phyloP scores from a whole-genome alignment of 495 filamentous ascomycete species.

The Xylaria nigripes region DNA sequence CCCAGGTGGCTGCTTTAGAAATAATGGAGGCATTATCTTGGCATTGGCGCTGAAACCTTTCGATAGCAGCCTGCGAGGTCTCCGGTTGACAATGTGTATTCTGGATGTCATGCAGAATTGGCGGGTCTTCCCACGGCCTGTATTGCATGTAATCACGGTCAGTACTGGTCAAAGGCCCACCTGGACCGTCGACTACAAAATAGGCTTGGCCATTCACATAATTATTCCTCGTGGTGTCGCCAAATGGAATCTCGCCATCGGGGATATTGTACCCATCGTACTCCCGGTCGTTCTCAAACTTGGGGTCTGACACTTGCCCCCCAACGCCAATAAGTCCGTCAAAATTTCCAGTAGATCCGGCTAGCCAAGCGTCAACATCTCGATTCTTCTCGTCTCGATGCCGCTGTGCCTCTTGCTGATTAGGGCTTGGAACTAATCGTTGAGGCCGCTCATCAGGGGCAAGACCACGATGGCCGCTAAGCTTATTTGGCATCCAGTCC shows the following conservation, averaged over 20 bases:
- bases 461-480: slow-evolving; percentile 35
- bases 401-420: slow-evolving; percentile 30
- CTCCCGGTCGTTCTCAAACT: slow-evolving; percentile 8
- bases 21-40: slow-evolving; percentile 44
- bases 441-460: slow-evolving; percentile 33
- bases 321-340: slow-evolving; percentile 1
- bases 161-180: slow-evolving; percentile 32
- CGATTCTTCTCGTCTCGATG: slow-evolving; percentile 32
- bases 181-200: slow-evolving; percentile 27
- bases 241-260: slow-evolving; percentile 29
- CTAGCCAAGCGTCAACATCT: slow-evolving; percentile 36
- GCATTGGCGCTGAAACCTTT: slow-evolving; percentile 35
- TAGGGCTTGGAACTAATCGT: slow-evolving; percentile 32
- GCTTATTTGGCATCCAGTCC: slow-evolving; percentile 29
- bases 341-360: slow-evolving; percentile 14
- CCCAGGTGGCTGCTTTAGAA: slow-evolving; percentile 67
- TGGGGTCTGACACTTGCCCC: slow-evolving; percentile 6
- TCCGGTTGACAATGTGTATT: slow-evolving; percentile 34
- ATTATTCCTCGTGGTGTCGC: slow-evolving; percentile 32
- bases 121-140: slow-evolving; percentile 41
- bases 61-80: slow-evolving; percentile 47
- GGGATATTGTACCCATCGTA: slow-evolving; percentile 31
- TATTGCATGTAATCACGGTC: slow-evolving; percentile 40
- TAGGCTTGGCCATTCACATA: slow-evolving; percentile 41
- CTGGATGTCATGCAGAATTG: slow-evolving; percentile 36